Evolutionary conservation across 768 basidiomycete genomes (phyloP), one percentile per base, ranked within the genome.

Genomic region (Collybiopsis confluens): DNA sequence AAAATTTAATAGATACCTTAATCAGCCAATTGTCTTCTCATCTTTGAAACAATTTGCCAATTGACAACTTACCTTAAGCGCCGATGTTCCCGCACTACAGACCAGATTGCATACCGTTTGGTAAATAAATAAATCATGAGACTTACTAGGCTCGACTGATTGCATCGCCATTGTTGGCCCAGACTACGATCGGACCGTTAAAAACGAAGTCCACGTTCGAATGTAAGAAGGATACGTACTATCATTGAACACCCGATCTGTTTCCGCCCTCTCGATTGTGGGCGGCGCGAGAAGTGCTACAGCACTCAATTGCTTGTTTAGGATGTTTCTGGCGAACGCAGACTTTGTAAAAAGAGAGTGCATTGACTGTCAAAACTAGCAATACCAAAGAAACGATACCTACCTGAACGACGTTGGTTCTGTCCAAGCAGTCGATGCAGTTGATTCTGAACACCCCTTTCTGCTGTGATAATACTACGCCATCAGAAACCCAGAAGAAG

Each of bases 121-220:
- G 27, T 21, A 16, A 16, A 11, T 45, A 20, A n/a, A 53, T 5
- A 10, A 11, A 9, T 9, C 35, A 4, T 5, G 9, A 24, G 33
- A 26, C 86, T 64, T 64, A 90, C 89, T 91, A 92, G 52, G 88
- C 87, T 52, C 88, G 79, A 66, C 90, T 94, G 55, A 97, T 90
- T 4, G 92, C 88, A 65, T 99, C 97, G 0, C 97, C 97, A 60
- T 98, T 98, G 64, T 98, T 97, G 2, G 97, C 97, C 97, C 97
- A 99, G 16, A 92, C 90, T 90, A 42, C 36, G 55, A n/a, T n/a
- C 51, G 18, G 46, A 45, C 44, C 41, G 47, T 16, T 27, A 38
- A 37, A 13, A 38, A n/a, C 26, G n/a, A 43, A 24, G 2, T 54
- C 54, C 24, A 43, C 6, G 24, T 28, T 48, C 47, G 38, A 28